Evolutionary conservation across 805 yeast genomes (phyloP), one percentile per base, ranked within the genome.

Genomic region (Isabelozyma rhagii): DNA sequence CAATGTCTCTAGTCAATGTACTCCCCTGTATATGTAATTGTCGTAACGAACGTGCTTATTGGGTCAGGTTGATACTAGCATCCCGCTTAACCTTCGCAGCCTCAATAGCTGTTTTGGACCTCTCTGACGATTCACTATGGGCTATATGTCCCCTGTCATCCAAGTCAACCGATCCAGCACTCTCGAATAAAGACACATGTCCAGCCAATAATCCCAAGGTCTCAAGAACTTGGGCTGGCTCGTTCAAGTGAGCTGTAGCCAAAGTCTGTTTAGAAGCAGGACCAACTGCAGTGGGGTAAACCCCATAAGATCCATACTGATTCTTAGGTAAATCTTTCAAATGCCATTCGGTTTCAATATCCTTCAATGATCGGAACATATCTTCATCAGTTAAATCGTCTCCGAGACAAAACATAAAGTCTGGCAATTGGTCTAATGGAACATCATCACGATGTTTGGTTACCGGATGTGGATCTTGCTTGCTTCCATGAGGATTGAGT

Each of bases 321-420:
- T 83, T 80, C 48, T 66, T 67, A 2, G 74, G 68, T 15, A 74
- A 62, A 11, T 62, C 54, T 51, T 68, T 70, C 86, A 87, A 82
- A 25, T 67, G 61, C 2, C 63, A 60, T 58, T 86, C 90, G 36
- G 25, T 21, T 21, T 21, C 25, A 56, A 89, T 81, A 2, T 72
- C 74, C 50, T 84, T 81, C 59, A 94, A 74, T 27, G 93, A 85
- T 51, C 75, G 78, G 67, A 94, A 94, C 99, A 94, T 94, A 62
- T 94, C 99, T 67, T 94, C 99, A 67, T 94, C 99, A 0, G 99
- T 94, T 41, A 85, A 78, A 66, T 94, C 99, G 67, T 94, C 99
- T 46, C 99, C 99, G 42, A 90, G 69, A 71, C 98, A 94, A 48
- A 93, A 68, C 40, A 88, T 81, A 62, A 94, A 93, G 60, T 89